Conservation (phyloP, 1,139 yeast species). For the Yamadazyma diddensiae region DNA sequence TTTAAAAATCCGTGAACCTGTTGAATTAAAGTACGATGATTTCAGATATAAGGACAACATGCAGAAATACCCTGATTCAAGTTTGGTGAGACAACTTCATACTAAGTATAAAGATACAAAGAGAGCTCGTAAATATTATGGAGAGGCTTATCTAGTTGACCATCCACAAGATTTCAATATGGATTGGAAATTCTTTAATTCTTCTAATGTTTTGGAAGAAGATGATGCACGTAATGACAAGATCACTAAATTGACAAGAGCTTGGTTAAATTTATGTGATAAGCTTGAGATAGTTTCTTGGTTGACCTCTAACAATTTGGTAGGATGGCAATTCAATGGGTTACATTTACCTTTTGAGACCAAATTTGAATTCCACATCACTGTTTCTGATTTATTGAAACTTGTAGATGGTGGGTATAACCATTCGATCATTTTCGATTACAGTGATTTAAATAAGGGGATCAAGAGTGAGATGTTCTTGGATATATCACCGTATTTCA, state of each 20-base stretch:
- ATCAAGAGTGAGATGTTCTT: slow-evolving; percentile 34
- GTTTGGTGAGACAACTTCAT: slow-evolving; percentile 9
- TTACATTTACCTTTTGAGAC: slow-evolving; percentile 51
- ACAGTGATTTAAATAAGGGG: slow-evolving; percentile 12
- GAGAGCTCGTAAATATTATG: slow-evolving; percentile 41
- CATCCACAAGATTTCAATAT: slow-evolving; percentile 26
- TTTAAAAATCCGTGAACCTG: slow-evolving; percentile 6
- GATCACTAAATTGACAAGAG: slow-evolving; percentile 26
- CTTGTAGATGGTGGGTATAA: slow-evolving; percentile 35
- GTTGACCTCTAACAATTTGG: slow-evolving; percentile 49
- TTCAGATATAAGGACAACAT: slow-evolving; percentile 8
- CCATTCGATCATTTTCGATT: slow-evolving; percentile 40
- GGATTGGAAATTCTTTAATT: slow-evolving; percentile 47
- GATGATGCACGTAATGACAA: slow-evolving; percentile 23
- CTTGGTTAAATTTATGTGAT: slow-evolving; percentile 32
- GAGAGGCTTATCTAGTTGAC: slow-evolving; percentile 43
- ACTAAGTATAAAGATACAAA: slow-evolving; percentile 11
- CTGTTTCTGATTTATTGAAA: slow-evolving; percentile 39
- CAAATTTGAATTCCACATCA: slow-evolving; percentile 52
- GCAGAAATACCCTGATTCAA: slow-evolving; percentile 4
- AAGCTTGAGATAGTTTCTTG: slow-evolving; percentile 32
- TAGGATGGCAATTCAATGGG: slow-evolving; percentile 57
- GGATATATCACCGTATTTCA: slow-evolving; percentile 38
- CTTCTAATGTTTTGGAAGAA: slow-evolving; percentile 16
- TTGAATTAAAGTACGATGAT: slow-evolving; percentile 10